Conservation (phyloP, 2,329 filamentous ascomycete species). For the Penicillium sp. region DNA sequence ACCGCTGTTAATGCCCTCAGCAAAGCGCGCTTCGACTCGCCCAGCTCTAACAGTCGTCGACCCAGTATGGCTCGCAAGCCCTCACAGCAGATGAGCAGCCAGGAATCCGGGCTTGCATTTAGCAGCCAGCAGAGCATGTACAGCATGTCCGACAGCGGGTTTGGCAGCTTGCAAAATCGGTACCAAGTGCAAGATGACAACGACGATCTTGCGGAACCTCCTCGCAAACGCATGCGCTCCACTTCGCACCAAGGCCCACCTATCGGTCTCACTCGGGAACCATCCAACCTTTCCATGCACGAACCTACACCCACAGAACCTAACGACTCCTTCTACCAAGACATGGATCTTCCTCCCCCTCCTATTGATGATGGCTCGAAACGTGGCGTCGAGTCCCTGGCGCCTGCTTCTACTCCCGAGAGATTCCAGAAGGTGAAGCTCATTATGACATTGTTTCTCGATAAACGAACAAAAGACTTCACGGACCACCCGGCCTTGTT, state of each 20-base stretch:
- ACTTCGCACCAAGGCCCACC: constrained; percentile 50
- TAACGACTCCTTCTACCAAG: constrained; percentile 48
- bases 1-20: constrained; percentile 94
- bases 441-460: constrained; percentile 79
- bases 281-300: constrained; percentile 37
- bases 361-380: constrained; percentile 32
- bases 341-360: constrained; percentile 33
- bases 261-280: constrained; percentile 35
- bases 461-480: constrained; percentile 67
- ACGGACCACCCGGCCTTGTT: constrained; percentile 74
- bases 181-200: constrained; percentile 40
- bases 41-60: constrained; percentile 62
- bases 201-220: constrained; percentile 67
- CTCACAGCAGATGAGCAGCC: constrained; percentile 59
- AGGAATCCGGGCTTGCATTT: constrained; percentile 63
- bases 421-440: constrained; percentile 77
- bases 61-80: constrained; percentile 70
- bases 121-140: constrained; percentile 78
- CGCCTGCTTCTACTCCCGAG: constrained; percentile 57
- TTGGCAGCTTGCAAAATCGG: constrained; percentile 62
- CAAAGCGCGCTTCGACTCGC: constrained; percentile 91
- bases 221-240: constrained; percentile 70
- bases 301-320: constrained; percentile 47
- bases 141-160: constrained; percentile 73
- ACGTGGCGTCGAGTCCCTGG: constrained; percentile 43